A percentile compares a stretch with the other conserved stretches of the same genome.
phyloP scores from a whole-genome alignment of 129 eudicot species.

The Lonicera japonica region DNA sequence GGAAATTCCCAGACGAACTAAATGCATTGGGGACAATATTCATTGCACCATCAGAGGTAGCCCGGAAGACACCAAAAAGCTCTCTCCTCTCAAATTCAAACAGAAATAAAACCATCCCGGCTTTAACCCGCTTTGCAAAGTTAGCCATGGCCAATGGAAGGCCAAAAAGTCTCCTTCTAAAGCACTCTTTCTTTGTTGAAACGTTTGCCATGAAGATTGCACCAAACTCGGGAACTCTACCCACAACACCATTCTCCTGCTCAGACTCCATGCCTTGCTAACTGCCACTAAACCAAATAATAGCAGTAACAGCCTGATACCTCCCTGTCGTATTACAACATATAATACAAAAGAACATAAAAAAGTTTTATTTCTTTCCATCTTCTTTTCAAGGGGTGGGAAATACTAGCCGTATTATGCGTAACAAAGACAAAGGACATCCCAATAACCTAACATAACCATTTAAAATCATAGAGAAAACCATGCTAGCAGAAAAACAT shows the following conservation, averaged over 20 bases:
- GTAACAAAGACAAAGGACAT: no score
- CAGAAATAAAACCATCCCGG: conserved; percentile 72
- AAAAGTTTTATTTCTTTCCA: neutral
- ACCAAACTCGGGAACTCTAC: conserved; percentile 50
- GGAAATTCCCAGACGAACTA: conserved; percentile 44
- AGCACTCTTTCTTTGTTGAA: conserved; percentile 51
- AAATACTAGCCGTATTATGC: no score
- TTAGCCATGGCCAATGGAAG: conserved; percentile 46
- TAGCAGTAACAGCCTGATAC: neutral
- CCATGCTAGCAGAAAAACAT: no score
- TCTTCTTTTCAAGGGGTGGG: no score
- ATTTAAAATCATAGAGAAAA: no score
- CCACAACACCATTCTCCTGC: conserved; percentile 28
- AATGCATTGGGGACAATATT: conserved; percentile 54
- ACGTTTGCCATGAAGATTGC: conserved; percentile 74
- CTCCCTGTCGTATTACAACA: neutral
- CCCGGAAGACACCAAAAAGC: conserved; percentile 74
- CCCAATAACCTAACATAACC: no score
- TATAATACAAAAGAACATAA: neutral
- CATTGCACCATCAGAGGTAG: conserved; percentile 65
- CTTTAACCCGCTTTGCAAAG: conserved; percentile 70
- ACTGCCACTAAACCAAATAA: conserved; percentile 29
- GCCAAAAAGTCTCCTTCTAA: conserved; percentile 42
- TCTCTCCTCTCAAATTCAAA: conserved; percentile 61
- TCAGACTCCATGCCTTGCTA: conserved; percentile 30